These are phyloP conservation scores for Amanita brunnescens DNA, from an alignment of 768 basidiomycete species.

Conservation along the genomic window DNA sequence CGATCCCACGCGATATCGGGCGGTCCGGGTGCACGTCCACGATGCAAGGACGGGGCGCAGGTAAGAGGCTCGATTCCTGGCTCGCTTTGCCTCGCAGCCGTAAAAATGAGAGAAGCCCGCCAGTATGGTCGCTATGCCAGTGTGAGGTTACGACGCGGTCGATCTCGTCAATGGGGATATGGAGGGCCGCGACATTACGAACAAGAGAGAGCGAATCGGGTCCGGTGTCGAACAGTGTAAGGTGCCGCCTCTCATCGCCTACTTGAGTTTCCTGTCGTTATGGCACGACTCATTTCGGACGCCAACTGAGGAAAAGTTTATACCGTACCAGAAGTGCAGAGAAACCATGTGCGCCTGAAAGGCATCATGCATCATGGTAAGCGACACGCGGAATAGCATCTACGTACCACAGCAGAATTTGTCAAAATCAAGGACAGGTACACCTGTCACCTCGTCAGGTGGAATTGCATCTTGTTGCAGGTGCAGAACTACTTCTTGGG, in stretches of 20 bases:
- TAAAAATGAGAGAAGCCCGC: slow-evolving; percentile 63
- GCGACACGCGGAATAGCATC: neutral
- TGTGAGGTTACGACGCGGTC: slow-evolving; percentile 64
- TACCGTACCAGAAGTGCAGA: slow-evolving; percentile 63
- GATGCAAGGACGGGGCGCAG: slow-evolving; percentile 28
- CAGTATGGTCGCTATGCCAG: slow-evolving; percentile 75
- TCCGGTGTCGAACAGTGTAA: slow-evolving; percentile 78
- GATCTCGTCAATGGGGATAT: slow-evolving; percentile 43
- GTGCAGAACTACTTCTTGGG: slow-evolving; percentile 61
- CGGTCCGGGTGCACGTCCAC: slow-evolving; percentile 76
- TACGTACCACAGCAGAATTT: slow-evolving; percentile 48
- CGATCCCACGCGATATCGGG: slow-evolving; percentile 67
- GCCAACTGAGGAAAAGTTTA: neutral
- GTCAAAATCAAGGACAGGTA: slow-evolving; percentile 64
- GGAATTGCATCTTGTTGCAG: slow-evolving; percentile 37
- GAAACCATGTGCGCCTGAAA: slow-evolving; percentile 72
- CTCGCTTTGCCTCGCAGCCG: slow-evolving; percentile 25
- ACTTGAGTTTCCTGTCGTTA: slow-evolving; percentile 46
- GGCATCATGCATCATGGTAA: neutral
- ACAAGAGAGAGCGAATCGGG: slow-evolving; percentile 69
- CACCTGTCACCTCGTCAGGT: slow-evolving; percentile 32
- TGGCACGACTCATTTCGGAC: neutral
- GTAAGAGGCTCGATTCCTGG: slow-evolving; percentile 2
- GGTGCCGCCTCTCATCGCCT: slow-evolving; percentile 32
- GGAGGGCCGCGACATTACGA: slow-evolving; percentile 60